Base-by-base conservation (phyloP, 192 early-diverging fungal species). In the Coemansia sp. region DNA sequence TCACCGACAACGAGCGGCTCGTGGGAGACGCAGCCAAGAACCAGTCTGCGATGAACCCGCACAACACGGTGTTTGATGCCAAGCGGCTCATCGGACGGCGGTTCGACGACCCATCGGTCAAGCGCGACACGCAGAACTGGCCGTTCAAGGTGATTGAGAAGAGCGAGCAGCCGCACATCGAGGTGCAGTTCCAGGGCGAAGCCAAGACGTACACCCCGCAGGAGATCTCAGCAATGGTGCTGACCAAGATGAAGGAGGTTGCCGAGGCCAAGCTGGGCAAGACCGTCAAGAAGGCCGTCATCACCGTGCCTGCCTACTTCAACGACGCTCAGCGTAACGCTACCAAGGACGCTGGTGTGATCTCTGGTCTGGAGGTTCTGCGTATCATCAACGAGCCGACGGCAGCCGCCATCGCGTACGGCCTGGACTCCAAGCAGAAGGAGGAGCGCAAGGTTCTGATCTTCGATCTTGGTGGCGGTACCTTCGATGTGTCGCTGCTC, bases 381-480 rank as follows among this genome's bases (percentile, higher is more conserved):
- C 91, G 93, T 73, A 92, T 95, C 84, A 90, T 94, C 80, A 95
- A 94, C 88, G 93, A 94, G 79, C 92, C 93, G 67, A 95, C 91
- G 11, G 93, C 93, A 61, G 93, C 93, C 40, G 92, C 91, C 41
- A 89, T 92, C 66, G 92, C 92, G 46, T 94, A 94, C 84, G 90
- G 91, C 69, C 84, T 94, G 76, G 89, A 94, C 82, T 85, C 85
- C 58, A 90, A 91, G 87, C 80, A 86, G 77, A 87, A 82, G 77
- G 83, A 86, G 73, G 90, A 93, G 83, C 85, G 87, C 75, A 84
- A 87, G 75, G 87, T 91, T 37, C 84, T 90, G 68, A 88, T 94
- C 62, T 94, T 87, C 82, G 91, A 94, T 86, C 85, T 94, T 45
- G 92, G 91, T 73, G 92, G 92, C 70, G 90, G 91, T 72, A 93